A percentile compares a stretch with the other conserved stretches of the same genome.
phyloP scores from a whole-genome alignment of 2,329 filamentous ascomycete species.

The Pyrenophora seminiperda region DNA sequence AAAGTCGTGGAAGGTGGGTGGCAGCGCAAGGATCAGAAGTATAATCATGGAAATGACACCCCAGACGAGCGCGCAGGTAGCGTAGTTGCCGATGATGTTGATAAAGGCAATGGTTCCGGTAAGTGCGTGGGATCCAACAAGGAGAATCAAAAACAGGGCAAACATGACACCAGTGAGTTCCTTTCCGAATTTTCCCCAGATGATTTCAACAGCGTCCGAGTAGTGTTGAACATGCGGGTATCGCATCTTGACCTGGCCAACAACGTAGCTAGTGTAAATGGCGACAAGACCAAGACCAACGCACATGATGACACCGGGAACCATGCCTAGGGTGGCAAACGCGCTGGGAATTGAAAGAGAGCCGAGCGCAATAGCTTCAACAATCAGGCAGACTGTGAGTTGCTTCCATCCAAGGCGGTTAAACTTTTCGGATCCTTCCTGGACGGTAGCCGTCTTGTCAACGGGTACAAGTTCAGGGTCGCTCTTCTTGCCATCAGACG shows the following conservation, averaged over 20 bases:
- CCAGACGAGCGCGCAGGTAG: slow-evolving; percentile 69
- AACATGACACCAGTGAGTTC: slow-evolving; percentile 64
- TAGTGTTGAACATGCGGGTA: slow-evolving; percentile 69
- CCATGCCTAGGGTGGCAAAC: slow-evolving; percentile 55
- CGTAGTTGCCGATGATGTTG: slow-evolving; percentile 63
- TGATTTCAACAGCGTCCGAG: slow-evolving; percentile 69
- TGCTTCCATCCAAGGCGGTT: slow-evolving; percentile 57
- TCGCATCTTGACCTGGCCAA: slow-evolving; percentile 64
- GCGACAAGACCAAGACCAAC: slow-evolving; percentile 61
- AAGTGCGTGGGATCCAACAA: slow-evolving; percentile 72
- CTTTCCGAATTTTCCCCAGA: slow-evolving; percentile 59
- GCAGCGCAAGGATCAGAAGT: slow-evolving; percentile 65
- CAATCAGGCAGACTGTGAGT: slow-evolving; percentile 56
- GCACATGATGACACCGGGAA: slow-evolving; percentile 52
- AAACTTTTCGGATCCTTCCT: slow-evolving; percentile 49
- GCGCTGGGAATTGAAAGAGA: slow-evolving; percentile 53
- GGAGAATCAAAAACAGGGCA: slow-evolving; percentile 55
- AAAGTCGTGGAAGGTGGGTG: slow-evolving; percentile 67
- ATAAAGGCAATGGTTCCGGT: slow-evolving; percentile 72
- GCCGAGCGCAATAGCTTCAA: slow-evolving; percentile 58
- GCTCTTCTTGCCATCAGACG: slow-evolving; percentile 41
- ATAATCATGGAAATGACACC: slow-evolving; percentile 65
- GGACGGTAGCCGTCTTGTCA: slow-evolving; percentile 38
- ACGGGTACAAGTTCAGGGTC: slow-evolving; percentile 40
- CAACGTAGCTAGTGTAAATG: slow-evolving; percentile 66